phyloP scores from a whole-genome alignment of 306 rosid species.

The Corylus americana region DNA sequence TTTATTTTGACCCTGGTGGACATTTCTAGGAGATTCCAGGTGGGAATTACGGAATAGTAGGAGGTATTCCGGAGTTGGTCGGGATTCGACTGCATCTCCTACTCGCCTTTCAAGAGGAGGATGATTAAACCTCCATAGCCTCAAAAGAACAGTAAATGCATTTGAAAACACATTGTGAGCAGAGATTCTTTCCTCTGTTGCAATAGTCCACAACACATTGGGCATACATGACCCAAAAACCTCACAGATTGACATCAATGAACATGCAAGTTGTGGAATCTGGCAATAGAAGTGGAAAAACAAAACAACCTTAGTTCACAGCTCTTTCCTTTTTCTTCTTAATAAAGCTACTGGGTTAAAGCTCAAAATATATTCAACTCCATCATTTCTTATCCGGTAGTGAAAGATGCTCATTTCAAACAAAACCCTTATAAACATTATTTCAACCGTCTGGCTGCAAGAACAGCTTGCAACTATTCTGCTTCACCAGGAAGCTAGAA shows the following conservation, averaged over 20 bases:
- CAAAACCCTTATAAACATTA: background rate
- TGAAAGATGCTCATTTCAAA: background rate
- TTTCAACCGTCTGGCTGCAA: background rate
- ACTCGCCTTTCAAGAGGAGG: conserved; percentile 87
- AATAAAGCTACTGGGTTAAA: too few species aligned
- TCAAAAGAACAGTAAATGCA: conserved; percentile 87
- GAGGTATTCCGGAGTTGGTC: conserved; percentile 85
- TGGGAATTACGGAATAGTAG: conserved; percentile 77
- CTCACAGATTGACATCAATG: conserved; percentile 96
- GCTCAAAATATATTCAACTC: too few species aligned
- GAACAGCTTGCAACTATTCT: background rate
- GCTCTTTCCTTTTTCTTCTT: too few species aligned
- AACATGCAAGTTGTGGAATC: conserved; percentile 97
- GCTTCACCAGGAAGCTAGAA: conserved; percentile 3
- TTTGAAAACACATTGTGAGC: conserved; percentile 91
- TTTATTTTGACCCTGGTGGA: conserved; percentile 58
- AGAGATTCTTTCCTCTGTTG: conserved; percentile 75
- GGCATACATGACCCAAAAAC: conserved; percentile 96
- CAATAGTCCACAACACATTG: conserved; percentile 55
- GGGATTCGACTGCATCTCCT: conserved; percentile 48
- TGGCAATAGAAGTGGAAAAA: conserved; percentile 26
- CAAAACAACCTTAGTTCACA: background rate
- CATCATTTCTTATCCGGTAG: too few species aligned
- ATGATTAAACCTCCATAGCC: conserved; percentile 84
- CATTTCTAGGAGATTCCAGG: conserved; percentile 57